Evolutionary conservation across 208 protist species (phyloP).

Genomic region (Trypanosomatidae sp.): DNA sequence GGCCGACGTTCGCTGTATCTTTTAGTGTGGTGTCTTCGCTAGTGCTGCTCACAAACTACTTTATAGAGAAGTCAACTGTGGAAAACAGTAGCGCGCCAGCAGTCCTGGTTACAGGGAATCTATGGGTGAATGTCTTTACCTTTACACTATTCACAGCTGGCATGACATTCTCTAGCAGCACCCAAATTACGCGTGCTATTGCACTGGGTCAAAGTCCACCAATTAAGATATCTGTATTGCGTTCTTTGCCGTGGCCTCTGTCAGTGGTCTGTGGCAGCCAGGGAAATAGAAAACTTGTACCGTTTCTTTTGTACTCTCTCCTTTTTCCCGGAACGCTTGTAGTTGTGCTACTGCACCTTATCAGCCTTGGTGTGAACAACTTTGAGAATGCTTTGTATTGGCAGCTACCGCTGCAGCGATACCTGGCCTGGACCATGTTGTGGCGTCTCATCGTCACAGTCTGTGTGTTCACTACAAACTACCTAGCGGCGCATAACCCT

Average conservation of each 20-base stretch:
- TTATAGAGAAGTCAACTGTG: slow-evolving; percentile 41
- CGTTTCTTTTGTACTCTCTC: slow-evolving; percentile 39
- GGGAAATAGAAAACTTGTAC: slow-evolving; percentile 32
- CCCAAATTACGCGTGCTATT: slow-evolving; percentile 39
- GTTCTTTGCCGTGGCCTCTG: slow-evolving; percentile 34
- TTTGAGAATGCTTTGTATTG: slow-evolving; percentile 29
- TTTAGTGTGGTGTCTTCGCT: slow-evolving; percentile 33
- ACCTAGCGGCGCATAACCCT: slow-evolving; percentile 40
- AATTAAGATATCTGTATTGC: slow-evolving; percentile 30
- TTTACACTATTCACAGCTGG: slow-evolving; percentile 31
- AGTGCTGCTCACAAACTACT: slow-evolving; percentile 37
- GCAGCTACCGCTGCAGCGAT: slow-evolving; percentile 35
- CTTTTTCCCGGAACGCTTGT: slow-evolving; percentile 32
- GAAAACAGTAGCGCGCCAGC: slow-evolving; percentile 38
- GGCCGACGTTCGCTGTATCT: slow-evolving; percentile 39
- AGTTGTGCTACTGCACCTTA: slow-evolving; percentile 21
- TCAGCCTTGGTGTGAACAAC: slow-evolving; percentile 30
- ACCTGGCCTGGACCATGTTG: slow-evolving; percentile 37
- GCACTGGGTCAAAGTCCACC: slow-evolving; percentile 38
- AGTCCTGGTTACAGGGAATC: slow-evolving; percentile 23
- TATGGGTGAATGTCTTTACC: slow-evolving; percentile 35
- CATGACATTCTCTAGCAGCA: slow-evolving; percentile 35
- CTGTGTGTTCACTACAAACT: slow-evolving; percentile 35
- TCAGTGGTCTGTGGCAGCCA: slow-evolving; percentile 31
- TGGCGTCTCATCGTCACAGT: slow-evolving; percentile 35